These are phyloP conservation scores for Crepidotus variabilis DNA, from an alignment of 768 basidiomycete species.

Conservation along the genomic window DNA sequence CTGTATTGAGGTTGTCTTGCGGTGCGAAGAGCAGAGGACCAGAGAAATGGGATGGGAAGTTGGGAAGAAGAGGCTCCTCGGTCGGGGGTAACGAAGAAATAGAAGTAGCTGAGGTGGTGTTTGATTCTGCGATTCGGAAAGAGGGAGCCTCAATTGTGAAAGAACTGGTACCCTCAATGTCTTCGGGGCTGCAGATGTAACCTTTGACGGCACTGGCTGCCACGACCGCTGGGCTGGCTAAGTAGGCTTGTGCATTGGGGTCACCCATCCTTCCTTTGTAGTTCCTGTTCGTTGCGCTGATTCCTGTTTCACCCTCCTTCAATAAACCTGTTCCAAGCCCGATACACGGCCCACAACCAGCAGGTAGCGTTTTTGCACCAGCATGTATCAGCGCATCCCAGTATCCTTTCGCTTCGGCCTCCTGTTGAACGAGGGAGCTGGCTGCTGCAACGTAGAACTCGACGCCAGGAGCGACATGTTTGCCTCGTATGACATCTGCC, in stretches of 20 bases:
- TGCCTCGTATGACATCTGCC: constrained; percentile 81
- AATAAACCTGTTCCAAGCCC: constrained; percentile 90
- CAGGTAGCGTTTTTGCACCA: constrained; percentile 89
- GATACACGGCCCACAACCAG: constrained; percentile 98
- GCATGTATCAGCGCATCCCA: constrained; percentile 86
- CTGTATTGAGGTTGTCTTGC: constrained; percentile 97
- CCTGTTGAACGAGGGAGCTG: constrained; percentile 86
- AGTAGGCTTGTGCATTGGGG: constrained; percentile 91
- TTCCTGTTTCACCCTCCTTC: constrained; percentile 93
- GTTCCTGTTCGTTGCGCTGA: constrained; percentile 97
- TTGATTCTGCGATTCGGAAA: constrained; percentile 46
- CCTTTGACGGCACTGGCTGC: constrained; percentile 94
- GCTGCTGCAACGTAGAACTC: constrained; percentile 98
- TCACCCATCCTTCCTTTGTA: constrained; percentile 99
- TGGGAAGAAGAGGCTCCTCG: constrained; percentile 65
- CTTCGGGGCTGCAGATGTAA: constrained; percentile 80
- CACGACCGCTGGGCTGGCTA: constrained; percentile 95
- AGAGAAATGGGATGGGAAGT: constrained; percentile 79
- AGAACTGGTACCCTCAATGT: constrained; percentile 48
- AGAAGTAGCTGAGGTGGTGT: constrained; percentile 24
- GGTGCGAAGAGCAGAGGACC: constrained; percentile 91
- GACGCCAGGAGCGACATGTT: constrained; percentile 80
- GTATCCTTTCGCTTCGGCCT: constrained; percentile 80
- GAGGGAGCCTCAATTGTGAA: constrained; percentile 51
- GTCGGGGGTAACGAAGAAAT: constrained; percentile 20